phyloP scores from a whole-genome alignment of 148 eudicot species.

The Fagopyrum esculentum region DNA sequence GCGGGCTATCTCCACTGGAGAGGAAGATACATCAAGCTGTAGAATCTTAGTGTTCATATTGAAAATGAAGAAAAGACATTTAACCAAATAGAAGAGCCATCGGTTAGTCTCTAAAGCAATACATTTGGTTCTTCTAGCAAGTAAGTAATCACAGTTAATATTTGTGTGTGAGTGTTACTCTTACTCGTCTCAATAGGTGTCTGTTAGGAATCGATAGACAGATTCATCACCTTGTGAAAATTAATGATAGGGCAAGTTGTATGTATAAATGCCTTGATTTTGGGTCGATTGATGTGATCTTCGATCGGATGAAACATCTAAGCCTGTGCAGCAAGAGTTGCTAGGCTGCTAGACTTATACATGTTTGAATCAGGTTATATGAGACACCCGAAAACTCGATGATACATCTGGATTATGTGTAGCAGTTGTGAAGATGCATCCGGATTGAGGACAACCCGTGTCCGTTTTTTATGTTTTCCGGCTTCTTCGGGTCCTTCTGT shows the following conservation, averaged over 20 bases:
- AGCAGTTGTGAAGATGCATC: too few relatives aligned
- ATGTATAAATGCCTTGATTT: background rate
- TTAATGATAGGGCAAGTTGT: slow-evolving; percentile 6
- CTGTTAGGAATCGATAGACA: background rate
- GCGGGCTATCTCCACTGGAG: slow-evolving; percentile 66
- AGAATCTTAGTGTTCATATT: slow-evolving; percentile 5
- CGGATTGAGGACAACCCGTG: too few relatives aligned
- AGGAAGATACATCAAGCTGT: slow-evolving; percentile 46
- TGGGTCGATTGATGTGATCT: too few relatives aligned
- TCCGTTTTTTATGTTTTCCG: too few relatives aligned
- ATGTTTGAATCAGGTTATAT: too few relatives aligned
- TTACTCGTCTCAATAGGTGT: slow-evolving; percentile 3
- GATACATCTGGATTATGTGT: too few relatives aligned
- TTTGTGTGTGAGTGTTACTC: background rate
- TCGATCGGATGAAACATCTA: too few relatives aligned
- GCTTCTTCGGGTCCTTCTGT: too few relatives aligned
- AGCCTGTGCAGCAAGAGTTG: too few relatives aligned
- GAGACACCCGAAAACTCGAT: too few relatives aligned
- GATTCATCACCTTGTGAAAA: background rate
- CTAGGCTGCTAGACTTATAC: too few relatives aligned
- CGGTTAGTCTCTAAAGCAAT: background rate
- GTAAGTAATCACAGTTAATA: background rate
- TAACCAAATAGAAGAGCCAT: background rate
- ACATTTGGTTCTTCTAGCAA: background rate
- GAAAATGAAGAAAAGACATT: background rate